Evolutionary conservation across 495 filamentous ascomycete species (phyloP), one percentile per base, ranked within the genome.

Genomic region (Bacidia gigantensis): DNA sequence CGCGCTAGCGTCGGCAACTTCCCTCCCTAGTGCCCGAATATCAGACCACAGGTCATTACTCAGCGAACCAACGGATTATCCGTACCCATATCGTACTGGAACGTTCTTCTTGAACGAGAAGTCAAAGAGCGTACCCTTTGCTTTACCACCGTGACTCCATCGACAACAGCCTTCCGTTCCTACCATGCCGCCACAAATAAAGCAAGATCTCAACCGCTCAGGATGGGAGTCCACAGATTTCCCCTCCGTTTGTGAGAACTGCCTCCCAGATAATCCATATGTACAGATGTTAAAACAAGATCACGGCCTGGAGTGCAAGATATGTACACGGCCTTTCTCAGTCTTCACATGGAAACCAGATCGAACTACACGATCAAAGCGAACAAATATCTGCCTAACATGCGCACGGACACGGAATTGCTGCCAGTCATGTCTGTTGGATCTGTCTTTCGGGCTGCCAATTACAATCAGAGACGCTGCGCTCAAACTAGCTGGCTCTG

Each of bases 261-360:
- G 93, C 64, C 81, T 98, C 3, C 90, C 92, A 32, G 87, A 93
- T 52, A 97, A 97, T 62, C 92, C 89, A 3, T 97, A 94, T 66
- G 92, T 98, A 41, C 90, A 96, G 66, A 96, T 98, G 89, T 73
- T 97, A 44, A 98, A 98, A 65, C 86, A 95, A 63, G 89, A 97
- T 64, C 76, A 87, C 56, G 92, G 89, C 57, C 83, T 83, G 57
- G 77, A 79, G 67, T 85, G 81, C 72, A 83, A 87, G 69, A 74
- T 86, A 58, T 98, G 92, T 67, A 96, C 93, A 22, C 83, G 92
- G 22, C 92, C 92, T 0, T 98, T 95, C 64, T 96, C 93, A 50
- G 77, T 96, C 38, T 98, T 98, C 68, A 79, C 81, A 54, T 98
- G 90, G 90, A 86, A 89, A 70, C 86, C 78, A 53, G 88, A 93